Evolutionary conservation across 176 grass and related monocot genomes (phyloP), one percentile per base, ranked within the genome.

Genomic region (Ampelocalamus luodianensis): DNA sequence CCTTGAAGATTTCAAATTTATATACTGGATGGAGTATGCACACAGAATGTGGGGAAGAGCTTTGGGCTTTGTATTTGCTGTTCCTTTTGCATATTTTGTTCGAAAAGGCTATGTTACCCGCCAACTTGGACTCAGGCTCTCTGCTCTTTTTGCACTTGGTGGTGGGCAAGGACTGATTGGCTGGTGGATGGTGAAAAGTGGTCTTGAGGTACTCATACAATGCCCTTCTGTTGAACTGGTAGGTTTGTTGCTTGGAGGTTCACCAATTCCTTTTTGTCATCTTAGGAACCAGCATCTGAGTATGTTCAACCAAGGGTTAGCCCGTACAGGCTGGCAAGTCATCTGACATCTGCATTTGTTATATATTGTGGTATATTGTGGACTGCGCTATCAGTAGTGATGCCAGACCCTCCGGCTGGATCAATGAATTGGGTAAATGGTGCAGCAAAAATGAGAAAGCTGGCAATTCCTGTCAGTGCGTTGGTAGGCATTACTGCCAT

Each of bases 121-220:
- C 81, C 93, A 89, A 90, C 93, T 98, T 79, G 96, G 93, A 36
- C 32, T 98, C 43, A 91, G 90, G 68, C 75, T 98, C 38, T 95
- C 91, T 4, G 81, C 86, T 55, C 93, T 98, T 78, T 98, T 98
- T 78, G 76, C 88, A 8, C 93, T 98, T 87, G 96, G 96, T 81
- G 93, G 80, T 66, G 91, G 83, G 2, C 96, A 94, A 86, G 96
- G 96, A 51, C 70, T 98, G 13, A 89, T 98, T 78, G 96, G 96
- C 29, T 98, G 96, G 96, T 98, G 96, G 96, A 98, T 98, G 96
- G 96, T 98, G 54, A 98, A 95, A 91, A 98, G 96, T 81, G 96
- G 93, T 77, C 91, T 98, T 79, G 90, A 98, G 93, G 96, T 98
- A 92, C 16, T 63, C 91, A 6, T 53, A 79, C 10, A 60, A 72